Percentiles rank a stretch among this genome's conserved stretches.
These are phyloP conservation scores for Dryadomyces quercivorus DNA, from an alignment of 2,329 filamentous ascomycete species.

Conservation along the genomic window DNA sequence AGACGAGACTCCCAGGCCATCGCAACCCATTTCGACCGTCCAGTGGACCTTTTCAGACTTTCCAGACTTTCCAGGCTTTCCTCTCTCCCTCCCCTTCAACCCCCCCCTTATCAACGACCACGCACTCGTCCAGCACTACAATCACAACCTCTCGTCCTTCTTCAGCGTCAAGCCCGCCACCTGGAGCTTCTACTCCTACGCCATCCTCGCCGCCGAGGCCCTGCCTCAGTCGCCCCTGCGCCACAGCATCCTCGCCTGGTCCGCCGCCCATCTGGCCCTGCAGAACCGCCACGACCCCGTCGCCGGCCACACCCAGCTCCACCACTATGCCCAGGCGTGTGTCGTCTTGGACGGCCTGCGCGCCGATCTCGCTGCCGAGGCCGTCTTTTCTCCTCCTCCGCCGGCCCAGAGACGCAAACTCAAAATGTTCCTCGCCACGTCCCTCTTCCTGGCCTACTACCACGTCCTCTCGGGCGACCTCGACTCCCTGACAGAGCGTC, in stretches of 20 bases:
- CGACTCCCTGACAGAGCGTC: background rate
- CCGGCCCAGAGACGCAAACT: background rate
- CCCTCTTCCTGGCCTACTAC: conserved; percentile 4
- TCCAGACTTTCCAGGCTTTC: background rate
- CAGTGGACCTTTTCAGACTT: too few species aligned
- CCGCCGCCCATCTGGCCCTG: conserved; percentile 5
- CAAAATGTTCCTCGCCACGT: conserved; percentile 5
- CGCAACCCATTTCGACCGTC: too few species aligned
- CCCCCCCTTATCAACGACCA: background rate
- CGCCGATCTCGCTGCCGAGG: background rate
- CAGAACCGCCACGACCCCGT: background rate
- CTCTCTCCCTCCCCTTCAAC: too few species aligned
- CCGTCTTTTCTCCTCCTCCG: background rate
- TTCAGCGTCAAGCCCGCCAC: conserved; percentile 4
- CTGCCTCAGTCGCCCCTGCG: conserved; percentile 7
- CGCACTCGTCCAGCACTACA: conserved; percentile 6
- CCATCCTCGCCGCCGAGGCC: conserved; percentile 6
- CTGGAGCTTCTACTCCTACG: conserved; percentile 10
- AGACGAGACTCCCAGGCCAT: too few species aligned
- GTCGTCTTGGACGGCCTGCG: background rate
- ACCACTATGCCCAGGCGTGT: conserved; percentile 6
- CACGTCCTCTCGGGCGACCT: conserved; percentile 8
- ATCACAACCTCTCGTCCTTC: conserved; percentile 5
- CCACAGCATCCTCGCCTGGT: conserved; percentile 9
- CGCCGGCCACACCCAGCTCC: conserved; percentile 1